A percentile compares a stretch with the other conserved stretches of the same genome.
phyloP scores from a whole-genome alignment of 768 basidiomycete species.

The Boletus fagicola region DNA sequence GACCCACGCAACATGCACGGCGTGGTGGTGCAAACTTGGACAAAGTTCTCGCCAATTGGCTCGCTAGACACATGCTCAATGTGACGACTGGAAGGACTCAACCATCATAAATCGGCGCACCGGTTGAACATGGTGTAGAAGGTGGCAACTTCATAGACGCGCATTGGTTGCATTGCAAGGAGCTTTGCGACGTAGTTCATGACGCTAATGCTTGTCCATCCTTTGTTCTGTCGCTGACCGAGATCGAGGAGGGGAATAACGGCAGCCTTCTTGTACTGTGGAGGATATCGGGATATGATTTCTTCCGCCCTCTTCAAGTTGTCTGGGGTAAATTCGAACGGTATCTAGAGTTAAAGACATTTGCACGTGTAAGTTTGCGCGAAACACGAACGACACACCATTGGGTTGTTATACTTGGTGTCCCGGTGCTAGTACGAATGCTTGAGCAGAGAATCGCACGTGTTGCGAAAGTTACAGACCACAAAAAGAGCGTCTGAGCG shows the following conservation, averaged over 20 bases:
- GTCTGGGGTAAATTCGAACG: conserved; percentile 79
- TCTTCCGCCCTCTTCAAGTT: conserved; percentile 85
- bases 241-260: conserved; percentile 96
- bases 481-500: conserved; percentile 85
- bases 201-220: conserved; percentile 96
- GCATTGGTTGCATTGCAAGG: conserved; percentile 94
- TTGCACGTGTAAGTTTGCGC: neutral
- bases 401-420: conserved; percentile 91
- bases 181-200: conserved; percentile 98
- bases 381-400: conserved; percentile 42
- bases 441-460: conserved; percentile 13
- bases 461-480: conserved; percentile 46
- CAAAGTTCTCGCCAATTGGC: conserved; percentile 90
- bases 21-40: conserved; percentile 98
- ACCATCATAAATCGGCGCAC: conserved; percentile 40
- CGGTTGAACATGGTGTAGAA: conserved; percentile 99
- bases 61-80: conserved; percentile 50
- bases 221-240: conserved; percentile 96
- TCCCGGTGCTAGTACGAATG: conserved; percentile 75
- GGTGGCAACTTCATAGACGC: conserved; percentile 98
- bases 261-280: conserved; percentile 98
- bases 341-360: conserved; percentile 54
- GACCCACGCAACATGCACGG: conserved; percentile 96
- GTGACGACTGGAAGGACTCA: neutral
- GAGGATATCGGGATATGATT: conserved; percentile 91